phyloP scores from a whole-genome alignment of 805 yeast species.

The Clavispora vitiphila region DNA sequence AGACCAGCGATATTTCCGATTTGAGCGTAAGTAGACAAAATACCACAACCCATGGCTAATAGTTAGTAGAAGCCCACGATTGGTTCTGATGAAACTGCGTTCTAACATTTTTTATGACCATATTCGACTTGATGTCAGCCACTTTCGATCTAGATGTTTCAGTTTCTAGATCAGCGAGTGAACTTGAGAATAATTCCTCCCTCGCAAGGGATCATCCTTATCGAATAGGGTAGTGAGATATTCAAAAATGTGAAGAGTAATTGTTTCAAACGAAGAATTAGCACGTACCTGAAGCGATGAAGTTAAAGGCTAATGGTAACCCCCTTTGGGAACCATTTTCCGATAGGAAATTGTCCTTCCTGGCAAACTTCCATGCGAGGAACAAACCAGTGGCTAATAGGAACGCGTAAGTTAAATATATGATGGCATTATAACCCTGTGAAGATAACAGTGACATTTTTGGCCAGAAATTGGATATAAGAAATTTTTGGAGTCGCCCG shows the following conservation, averaged over 20 bases:
- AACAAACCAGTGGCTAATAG: slow-evolving; percentile 36
- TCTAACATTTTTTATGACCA: no score
- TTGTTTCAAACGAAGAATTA: no score
- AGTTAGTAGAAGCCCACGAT: slow-evolving; percentile 8
- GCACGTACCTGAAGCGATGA: slow-evolving; percentile 82
- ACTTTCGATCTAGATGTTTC: no score
- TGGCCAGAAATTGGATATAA: no score
- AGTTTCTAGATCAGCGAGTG: no score
- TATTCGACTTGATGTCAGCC: no score
- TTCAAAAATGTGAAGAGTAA: no score
- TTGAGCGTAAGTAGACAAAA: slow-evolving; percentile 78
- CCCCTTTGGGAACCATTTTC: slow-evolving; percentile 80
- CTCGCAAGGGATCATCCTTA: no score
- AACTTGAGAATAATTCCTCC: no score
- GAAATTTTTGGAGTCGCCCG: no score
- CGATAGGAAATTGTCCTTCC: slow-evolving; percentile 56
- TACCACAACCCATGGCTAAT: slow-evolving; percentile 85
- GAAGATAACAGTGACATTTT: slow-evolving; percentile 14
- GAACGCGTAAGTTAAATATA: slow-evolving; percentile 36
- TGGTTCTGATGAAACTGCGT: no score
- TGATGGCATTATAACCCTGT: slow-evolving; percentile 39
- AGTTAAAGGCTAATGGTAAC: slow-evolving; percentile 77
- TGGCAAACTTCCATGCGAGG: slow-evolving; percentile 52
- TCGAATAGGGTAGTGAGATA: no score
- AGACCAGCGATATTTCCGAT: slow-evolving; percentile 83